Evolutionary conservation across 208 protist genomes (phyloP), one percentile per base, ranked within the genome.

Genomic region (Leishmania martiniquensis): DNA sequence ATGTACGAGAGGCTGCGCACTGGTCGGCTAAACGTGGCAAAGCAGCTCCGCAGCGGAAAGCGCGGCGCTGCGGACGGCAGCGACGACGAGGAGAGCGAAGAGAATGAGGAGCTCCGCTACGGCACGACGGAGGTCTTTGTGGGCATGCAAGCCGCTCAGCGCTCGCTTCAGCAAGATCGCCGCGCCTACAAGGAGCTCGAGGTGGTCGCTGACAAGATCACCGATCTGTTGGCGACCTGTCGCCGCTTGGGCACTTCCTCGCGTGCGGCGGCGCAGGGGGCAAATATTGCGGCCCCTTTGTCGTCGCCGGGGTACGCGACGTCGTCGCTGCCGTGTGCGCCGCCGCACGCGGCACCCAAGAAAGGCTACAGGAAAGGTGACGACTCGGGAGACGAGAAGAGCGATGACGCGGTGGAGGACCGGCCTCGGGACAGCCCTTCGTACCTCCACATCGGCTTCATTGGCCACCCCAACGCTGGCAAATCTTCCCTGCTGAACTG

Each of bases 401-500:
- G 81, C 13, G 71, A 76, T 13, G 76, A 76, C 20, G 60, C 39
- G 3, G 72, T 25, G 42, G 81, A 85, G 52, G 77, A 76, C 25
- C 75, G 81, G n/a, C 70, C 75, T 25, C 49, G 55, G 10, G 88
- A 89, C 77, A 72, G 68, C 51, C 73, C 70, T 7, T 69, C 62
- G 5, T 84, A 81, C 62, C 68, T 95, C 0, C 92, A 91, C 81
- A 83, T 98, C 87, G 96, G 94, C 45, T 82, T 98, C 57, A 82
- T 98, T 13, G 96, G 96, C n/a, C 89, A 96, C 75, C 96, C 96
- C 2, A 98, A 98, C 85, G 98, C 99, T 4, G 98, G 98, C 54
- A 99, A 99, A 86, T 98, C 92, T 12, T 97, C 93, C 54, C 76
- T 99, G 62, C 89, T 99, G 29, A 99, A 99, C 87, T 97, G 90